These are phyloP conservation scores for Jimgerdemannia lactiflua DNA, from an alignment of 192 early-diverging fungal genomes.

Conservation along the genomic window DNA sequence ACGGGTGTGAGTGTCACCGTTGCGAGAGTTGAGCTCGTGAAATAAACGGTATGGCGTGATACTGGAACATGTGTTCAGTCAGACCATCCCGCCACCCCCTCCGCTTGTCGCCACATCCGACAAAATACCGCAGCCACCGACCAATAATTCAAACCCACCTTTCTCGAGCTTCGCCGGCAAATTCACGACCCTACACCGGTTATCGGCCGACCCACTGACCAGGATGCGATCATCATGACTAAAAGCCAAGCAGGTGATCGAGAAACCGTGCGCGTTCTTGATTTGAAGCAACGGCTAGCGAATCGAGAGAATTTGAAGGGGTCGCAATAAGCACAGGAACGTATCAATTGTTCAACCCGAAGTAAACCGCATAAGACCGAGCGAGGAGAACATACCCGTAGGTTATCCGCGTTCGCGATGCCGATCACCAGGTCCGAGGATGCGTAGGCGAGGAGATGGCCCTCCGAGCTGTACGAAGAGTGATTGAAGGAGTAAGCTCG, in stretches of 20 bases:
- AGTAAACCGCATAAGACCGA: constrained; percentile 1
- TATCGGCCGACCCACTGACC: constrained; percentile 82
- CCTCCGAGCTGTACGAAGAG: constrained; percentile 52
- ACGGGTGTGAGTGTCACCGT: neutral
- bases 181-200: constrained; percentile 54
- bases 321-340: neutral
- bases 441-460: constrained; percentile 68
- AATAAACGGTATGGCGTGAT: neutral
- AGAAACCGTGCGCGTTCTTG: constrained; percentile 72
- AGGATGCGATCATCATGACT: constrained; percentile 59
- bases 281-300: constrained; percentile 53
- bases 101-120: neutral
- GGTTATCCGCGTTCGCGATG: constrained; percentile 56
- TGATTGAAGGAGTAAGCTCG: constrained; percentile 2
- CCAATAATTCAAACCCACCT: constrained; percentile 9
- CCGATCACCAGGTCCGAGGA: constrained; percentile 69
- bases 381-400: constrained; percentile 39
- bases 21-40: neutral
- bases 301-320: neutral
- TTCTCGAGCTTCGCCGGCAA: constrained; percentile 51
- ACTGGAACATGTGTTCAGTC: neutral
- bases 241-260: constrained; percentile 76
- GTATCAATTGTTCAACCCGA: constrained; percentile 5
- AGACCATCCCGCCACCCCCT: neutral
- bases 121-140: neutral